Conservation (phyloP, 1,284 basidiomycete species). For the Irpex lacteus region DNA sequence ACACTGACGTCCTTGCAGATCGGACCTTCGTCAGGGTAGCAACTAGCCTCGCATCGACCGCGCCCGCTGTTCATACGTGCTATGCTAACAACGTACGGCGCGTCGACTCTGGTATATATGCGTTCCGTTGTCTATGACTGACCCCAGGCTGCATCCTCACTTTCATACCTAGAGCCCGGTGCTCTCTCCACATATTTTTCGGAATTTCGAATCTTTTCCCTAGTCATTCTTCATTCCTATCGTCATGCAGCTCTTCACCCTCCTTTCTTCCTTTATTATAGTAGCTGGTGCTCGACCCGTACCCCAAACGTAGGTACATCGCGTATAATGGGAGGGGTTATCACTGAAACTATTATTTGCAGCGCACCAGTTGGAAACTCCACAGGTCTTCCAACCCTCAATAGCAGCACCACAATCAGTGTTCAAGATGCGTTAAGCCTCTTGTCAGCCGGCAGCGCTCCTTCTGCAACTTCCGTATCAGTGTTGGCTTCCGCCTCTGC, state of each 20-base stretch:
- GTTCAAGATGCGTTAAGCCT: not conserved
- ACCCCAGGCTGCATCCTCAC: not conserved
- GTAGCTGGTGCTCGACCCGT: slow-evolving; percentile 13
- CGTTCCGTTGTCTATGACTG: not conserved
- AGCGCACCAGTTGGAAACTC: not conserved
- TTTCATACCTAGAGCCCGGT: slow-evolving; percentile 9
- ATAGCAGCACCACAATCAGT: not conserved
- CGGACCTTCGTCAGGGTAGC: not conserved
- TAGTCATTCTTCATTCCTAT: not conserved
- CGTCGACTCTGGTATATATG: not conserved
- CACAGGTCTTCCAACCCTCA: not conserved
- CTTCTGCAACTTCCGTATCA: not conserved
- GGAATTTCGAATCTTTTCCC: not conserved
- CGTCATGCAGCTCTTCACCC: not conserved
- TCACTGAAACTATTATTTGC: not conserved
- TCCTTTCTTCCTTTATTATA: slow-evolving; percentile 4
- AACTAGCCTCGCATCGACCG: not conserved
- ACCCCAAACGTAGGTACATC: slow-evolving; percentile 4
- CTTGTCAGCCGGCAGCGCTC: not conserved
- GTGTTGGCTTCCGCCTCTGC: not conserved
- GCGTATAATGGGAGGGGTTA: not conserved
- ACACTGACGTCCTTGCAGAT: not conserved
- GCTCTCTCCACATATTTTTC: slow-evolving; percentile 1
- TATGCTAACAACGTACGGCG: not conserved
- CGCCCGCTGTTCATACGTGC: not conserved